These are phyloP conservation scores for Iberis amara DNA, from an alignment of 441 rosid genomes.

Conservation along the genomic window DNA sequence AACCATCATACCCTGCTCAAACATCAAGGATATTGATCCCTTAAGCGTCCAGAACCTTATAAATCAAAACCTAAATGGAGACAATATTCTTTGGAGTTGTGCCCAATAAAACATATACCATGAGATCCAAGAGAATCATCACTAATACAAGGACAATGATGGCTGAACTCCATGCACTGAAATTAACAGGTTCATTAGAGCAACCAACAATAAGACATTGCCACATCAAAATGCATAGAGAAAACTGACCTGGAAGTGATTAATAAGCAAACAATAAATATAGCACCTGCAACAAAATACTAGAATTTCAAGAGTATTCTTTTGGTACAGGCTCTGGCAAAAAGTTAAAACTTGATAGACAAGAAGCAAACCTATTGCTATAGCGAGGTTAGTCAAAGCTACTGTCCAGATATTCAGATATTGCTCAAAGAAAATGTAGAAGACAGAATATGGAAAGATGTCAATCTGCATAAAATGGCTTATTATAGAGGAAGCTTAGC, in stretches of 20 bases:
- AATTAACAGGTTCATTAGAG: constrained; percentile 23
- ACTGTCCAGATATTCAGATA: constrained; percentile 64
- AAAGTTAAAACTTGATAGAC: constrained; percentile 14
- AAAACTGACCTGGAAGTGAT: constrained; percentile 58
- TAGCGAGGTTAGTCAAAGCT: constrained; percentile 53
- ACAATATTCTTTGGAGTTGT: constrained; percentile 5
- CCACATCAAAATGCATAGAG: constrained; percentile 17
- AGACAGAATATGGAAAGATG: constrained; percentile 70
- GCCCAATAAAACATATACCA: constrained; percentile 36
- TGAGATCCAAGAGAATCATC: constrained; percentile 57
- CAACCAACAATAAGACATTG: constrained; percentile 21
- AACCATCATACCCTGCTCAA: constrained; percentile 58
- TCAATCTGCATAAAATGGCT: constrained; percentile 42
- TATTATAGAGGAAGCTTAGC: constrained; percentile 16
- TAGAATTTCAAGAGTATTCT: constrained; percentile 15
- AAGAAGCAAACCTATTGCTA: constrained; percentile 54
- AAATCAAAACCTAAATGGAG: constrained; percentile 12
- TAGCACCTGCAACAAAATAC: constrained; percentile 47
- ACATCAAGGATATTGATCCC: constrained; percentile 17
- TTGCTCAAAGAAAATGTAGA: constrained; percentile 76
- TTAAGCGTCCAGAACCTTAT: constrained; percentile 19
- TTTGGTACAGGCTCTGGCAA: constrained; percentile 21
- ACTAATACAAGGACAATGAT: constrained; percentile 51
- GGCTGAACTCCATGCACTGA: constrained; percentile 62
- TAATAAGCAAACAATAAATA: constrained; percentile 55